These are phyloP conservation scores for Xanthoparmelia taractica DNA, from an alignment of 495 filamentous ascomycete genomes.

Conservation along the genomic window DNA sequence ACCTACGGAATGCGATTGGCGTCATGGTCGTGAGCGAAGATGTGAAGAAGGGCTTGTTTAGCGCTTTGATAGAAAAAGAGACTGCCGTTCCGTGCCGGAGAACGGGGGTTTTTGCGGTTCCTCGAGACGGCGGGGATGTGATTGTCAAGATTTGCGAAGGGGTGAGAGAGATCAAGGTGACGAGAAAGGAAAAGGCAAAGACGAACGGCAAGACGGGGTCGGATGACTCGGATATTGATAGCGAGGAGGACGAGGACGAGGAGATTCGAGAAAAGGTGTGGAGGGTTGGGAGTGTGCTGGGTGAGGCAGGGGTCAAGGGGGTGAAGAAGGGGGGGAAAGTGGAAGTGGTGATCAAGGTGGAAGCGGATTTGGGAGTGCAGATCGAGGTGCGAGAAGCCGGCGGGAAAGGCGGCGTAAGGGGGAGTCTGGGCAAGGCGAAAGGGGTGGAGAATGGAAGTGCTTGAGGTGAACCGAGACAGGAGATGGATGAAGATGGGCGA, in stretches of 20 bases:
- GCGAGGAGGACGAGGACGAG: slow-evolving; percentile 65
- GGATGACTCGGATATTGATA: slow-evolving; percentile 54
- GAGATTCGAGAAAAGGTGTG: slow-evolving; percentile 86
- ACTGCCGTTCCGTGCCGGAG: slow-evolving; percentile 86
- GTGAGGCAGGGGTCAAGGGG: slow-evolving; percentile 74
- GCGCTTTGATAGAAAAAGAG: slow-evolving; percentile 68
- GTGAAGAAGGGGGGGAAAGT: slow-evolving; percentile 85
- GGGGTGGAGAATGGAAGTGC: slow-evolving; percentile 37
- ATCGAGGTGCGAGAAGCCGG: slow-evolving; percentile 80
- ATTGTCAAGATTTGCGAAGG: slow-evolving; percentile 83
- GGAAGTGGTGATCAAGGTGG: slow-evolving; percentile 85
- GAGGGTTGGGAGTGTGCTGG: slow-evolving; percentile 76
- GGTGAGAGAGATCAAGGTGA: slow-evolving; percentile 78
- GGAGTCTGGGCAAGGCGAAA: slow-evolving; percentile 48
- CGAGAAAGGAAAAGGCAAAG: slow-evolving; percentile 66
- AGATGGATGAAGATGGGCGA: neutral
- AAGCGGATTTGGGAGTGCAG: slow-evolving; percentile 64
- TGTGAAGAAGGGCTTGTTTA: slow-evolving; percentile 56
- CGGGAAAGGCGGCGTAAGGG: slow-evolving; percentile 75
- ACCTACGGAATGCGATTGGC: slow-evolving; percentile 81
- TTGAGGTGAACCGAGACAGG: slow-evolving; percentile 14
- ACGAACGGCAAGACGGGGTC: slow-evolving; percentile 43
- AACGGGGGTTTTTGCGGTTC: slow-evolving; percentile 63
- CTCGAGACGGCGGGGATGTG: slow-evolving; percentile 75
- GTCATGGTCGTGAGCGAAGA: slow-evolving; percentile 65